Conservation (phyloP, 208 protist species). For the Angomonas ambiguus region DNA sequence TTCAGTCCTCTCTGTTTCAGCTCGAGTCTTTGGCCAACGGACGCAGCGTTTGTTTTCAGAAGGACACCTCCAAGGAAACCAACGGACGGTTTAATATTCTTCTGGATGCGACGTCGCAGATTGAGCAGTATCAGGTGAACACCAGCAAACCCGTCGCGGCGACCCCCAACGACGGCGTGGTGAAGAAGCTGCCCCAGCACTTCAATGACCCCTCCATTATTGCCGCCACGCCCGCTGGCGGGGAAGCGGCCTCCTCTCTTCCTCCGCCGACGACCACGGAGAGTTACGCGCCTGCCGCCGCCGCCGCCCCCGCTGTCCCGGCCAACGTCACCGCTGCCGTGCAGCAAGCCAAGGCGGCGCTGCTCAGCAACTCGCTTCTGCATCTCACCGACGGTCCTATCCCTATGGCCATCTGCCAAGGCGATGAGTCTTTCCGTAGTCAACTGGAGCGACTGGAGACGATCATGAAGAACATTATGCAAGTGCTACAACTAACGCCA, state of each 20-base stretch:
- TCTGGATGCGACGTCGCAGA: constrained; percentile 25
- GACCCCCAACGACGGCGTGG: constrained; percentile 9
- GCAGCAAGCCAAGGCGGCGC: constrained; percentile 29
- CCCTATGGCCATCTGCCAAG: constrained; percentile 52
- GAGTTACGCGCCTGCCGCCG: background rate
- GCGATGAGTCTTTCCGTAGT: constrained; percentile 55
- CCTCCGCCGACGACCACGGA: constrained; percentile 1
- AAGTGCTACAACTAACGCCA: constrained; percentile 71
- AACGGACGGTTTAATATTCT: constrained; percentile 16
- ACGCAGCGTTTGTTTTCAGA: constrained; percentile 65
- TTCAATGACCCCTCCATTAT: background rate
- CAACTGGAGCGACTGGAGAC: constrained; percentile 51
- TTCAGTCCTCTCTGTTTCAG: constrained; percentile 29
- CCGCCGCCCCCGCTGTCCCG: constrained; percentile 19
- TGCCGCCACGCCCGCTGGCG: constrained; percentile 2
- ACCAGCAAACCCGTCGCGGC: constrained; percentile 18
- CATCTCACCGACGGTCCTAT: constrained; percentile 64
- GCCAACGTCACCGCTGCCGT: constrained; percentile 17
- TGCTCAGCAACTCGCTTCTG: constrained; percentile 70
- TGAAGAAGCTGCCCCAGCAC: background rate
- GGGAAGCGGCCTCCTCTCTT: background rate
- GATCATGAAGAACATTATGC: constrained; percentile 56
- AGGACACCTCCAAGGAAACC: constrained; percentile 22
- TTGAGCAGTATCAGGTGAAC: constrained; percentile 47
- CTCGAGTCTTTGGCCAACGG: too few species aligned